A percentile compares a stretch with the other conserved stretches of the same genome.
These are phyloP conservation scores for Erucastrum elatum DNA, from an alignment of 345 rosid genomes.

Conservation along the genomic window DNA sequence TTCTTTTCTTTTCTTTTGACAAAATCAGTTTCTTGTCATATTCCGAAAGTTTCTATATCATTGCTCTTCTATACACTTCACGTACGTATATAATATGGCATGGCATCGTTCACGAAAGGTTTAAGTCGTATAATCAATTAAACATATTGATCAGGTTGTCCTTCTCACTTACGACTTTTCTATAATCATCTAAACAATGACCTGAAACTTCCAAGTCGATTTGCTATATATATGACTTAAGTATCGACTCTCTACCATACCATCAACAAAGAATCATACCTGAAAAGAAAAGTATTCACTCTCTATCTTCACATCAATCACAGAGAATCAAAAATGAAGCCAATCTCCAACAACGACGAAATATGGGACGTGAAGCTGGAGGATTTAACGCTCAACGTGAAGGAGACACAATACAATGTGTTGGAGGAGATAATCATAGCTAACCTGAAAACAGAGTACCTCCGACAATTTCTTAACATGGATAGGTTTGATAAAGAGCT, in stretches of 20 bases:
- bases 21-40: background rate
- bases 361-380: conserved; percentile 49
- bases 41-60: background rate
- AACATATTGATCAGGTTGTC: background rate
- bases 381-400: conserved; percentile 60
- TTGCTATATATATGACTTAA: conserved; percentile 26
- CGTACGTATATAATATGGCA: conserved; percentile 3
- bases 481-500: conserved; percentile 47
- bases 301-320: background rate
- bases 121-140: conserved; percentile 6
- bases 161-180: conserved; percentile 6
- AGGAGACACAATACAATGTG: conserved; percentile 50
- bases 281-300: background rate
- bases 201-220: background rate
- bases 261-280: background rate
- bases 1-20: background rate
- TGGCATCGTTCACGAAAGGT: conserved; percentile 15
- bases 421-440: conserved; percentile 52
- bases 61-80: background rate
- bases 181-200: conserved; percentile 6
- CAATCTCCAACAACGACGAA: conserved; percentile 19
- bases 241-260: conserved; percentile 8
- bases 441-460: conserved; percentile 65
- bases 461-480: conserved; percentile 41
- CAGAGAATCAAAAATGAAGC: conserved; percentile 30